Conservation (phyloP, 129 eudicot species). For the Kitagawia praeruptora region DNA sequence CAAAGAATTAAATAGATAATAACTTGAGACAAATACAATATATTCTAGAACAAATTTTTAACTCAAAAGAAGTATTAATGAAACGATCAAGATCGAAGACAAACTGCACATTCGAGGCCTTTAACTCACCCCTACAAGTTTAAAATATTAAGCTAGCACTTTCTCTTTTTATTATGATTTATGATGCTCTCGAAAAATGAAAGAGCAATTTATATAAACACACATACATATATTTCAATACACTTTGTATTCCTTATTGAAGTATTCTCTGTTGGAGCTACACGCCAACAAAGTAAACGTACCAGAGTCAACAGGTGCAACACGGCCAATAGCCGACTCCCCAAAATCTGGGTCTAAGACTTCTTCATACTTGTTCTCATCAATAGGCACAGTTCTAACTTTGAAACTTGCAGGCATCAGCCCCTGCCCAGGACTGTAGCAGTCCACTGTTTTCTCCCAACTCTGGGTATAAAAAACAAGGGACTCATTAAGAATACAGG, state of each 20-base stretch:
- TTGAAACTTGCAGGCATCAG: constrained; percentile 98
- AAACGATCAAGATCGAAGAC: too few species aligned
- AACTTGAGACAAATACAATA: too few species aligned
- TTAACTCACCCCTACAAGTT: not conserved
- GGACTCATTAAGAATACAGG: too few species aligned
- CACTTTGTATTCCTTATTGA: not conserved
- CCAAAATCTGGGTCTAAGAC: constrained; percentile 97
- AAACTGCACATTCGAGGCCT: not conserved
- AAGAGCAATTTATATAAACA: not conserved
- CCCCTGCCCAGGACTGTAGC: too few species aligned
- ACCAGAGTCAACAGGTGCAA: constrained; percentile 99
- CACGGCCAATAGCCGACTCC: constrained; percentile 97
- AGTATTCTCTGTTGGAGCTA: not conserved
- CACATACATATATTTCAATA: too few species aligned
- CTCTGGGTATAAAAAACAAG: too few species aligned
- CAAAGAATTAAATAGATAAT: too few species aligned
- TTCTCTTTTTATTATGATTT: not conserved
- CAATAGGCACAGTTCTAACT: constrained; percentile 76
- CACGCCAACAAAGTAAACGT: constrained; percentile 9
- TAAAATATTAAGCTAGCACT: not conserved
- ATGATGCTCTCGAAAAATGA: not conserved
- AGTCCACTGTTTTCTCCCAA: too few species aligned
- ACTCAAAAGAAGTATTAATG: too few species aligned
- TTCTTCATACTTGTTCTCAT: constrained; percentile 69
- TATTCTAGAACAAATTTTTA: too few species aligned